Base-by-base conservation (phyloP, 768 basidiomycete species). In the Rhodocollybia butyracea region DNA sequence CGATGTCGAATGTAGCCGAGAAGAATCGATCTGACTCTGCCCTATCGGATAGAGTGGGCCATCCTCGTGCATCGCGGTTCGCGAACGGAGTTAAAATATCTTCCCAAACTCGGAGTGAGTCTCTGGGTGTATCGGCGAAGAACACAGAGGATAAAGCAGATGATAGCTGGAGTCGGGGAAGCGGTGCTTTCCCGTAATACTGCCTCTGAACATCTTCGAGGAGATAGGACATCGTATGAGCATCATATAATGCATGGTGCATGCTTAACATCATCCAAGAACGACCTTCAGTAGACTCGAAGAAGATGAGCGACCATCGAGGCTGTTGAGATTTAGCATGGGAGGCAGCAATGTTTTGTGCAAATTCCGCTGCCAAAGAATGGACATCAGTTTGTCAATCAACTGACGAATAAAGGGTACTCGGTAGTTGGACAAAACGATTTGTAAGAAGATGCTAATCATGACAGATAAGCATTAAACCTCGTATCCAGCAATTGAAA, bases 221-320 rank as follows among this genome's bases (percentile, higher is more conserved):
- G 6, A 80, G 65, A 26, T 61, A 65, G n/a, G 63, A 63, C 17
- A 79, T 59, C 11, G 78, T 76, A 26, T 73, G 43, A 11, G 78
- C 78, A 55, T 80, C 78, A 54, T 80, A 80, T 19, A 79, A 56
- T 3, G 77, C 76, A 59, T 80, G 78, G 59, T 80, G 78, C 66
- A 79, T 69, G 38, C 71, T 68, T 3, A 80, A 57, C 12, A 76
- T 70, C 5, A 80, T 57, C 11, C 61, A 58, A 3, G 54, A 62
- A 31, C 52, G 47, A 26, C 42, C 53, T 15, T 46, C 32, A 8
- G 22, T 42, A 39, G 40, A 66, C 51, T 62, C 67, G 68, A 52
- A 73, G 13, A 70, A 66, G 52, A 56, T 73, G 48, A 62, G 75
- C 62, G 46, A 47, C 46, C 46, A 31, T 69, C 60, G 7, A 39